These are phyloP conservation scores for Meyerozyma sp. DNA, from an alignment of 1,139 yeast genomes.

Conservation along the genomic window DNA sequence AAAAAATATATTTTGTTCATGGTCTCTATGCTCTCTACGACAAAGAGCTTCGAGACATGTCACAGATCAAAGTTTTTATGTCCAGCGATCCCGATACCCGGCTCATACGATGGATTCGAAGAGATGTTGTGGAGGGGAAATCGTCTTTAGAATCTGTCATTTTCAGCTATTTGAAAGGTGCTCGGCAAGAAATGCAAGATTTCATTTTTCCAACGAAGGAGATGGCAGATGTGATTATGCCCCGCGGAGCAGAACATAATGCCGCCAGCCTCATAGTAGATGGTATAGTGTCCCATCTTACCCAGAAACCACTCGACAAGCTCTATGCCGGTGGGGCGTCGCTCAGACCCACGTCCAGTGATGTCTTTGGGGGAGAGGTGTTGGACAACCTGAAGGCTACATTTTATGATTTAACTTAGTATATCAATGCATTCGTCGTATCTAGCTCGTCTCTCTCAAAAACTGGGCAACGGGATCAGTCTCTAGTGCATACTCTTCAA, in stretches of 20 bases:
- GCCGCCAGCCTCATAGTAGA: conserved; percentile 72
- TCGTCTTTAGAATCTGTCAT: conserved; percentile 48
- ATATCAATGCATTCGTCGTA: conserved; percentile 6
- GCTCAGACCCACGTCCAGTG: conserved; percentile 21
- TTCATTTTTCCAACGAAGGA: conserved; percentile 74
- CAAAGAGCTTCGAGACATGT: conserved; percentile 47
- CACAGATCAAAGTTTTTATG: conserved; percentile 69
- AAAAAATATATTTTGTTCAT: conserved; percentile 54
- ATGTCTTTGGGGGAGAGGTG: conserved; percentile 30
- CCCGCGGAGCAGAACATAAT: conserved; percentile 60
- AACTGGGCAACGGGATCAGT: conserved; percentile 44
- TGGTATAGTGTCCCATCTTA: conserved; percentile 47
- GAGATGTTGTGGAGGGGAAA: conserved; percentile 28
- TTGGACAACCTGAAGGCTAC: conserved; percentile 46
- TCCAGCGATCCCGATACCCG: conserved; percentile 86
- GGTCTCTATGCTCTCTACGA: conserved; percentile 82
- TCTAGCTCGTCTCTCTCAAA: conserved; percentile 15
- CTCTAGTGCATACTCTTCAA: conserved; percentile 35
- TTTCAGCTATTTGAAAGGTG: conserved; percentile 53
- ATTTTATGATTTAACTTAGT: conserved; percentile 42
- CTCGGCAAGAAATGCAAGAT: conserved; percentile 74
- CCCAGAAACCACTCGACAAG: conserved; percentile 26
- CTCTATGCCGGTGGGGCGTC: conserved; percentile 9
- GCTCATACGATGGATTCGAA: conserved; percentile 64
- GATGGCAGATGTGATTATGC: conserved; percentile 76